phyloP scores from a whole-genome alignment of 75 land plant genomes.

The Sequoiadendron giganteum region DNA sequence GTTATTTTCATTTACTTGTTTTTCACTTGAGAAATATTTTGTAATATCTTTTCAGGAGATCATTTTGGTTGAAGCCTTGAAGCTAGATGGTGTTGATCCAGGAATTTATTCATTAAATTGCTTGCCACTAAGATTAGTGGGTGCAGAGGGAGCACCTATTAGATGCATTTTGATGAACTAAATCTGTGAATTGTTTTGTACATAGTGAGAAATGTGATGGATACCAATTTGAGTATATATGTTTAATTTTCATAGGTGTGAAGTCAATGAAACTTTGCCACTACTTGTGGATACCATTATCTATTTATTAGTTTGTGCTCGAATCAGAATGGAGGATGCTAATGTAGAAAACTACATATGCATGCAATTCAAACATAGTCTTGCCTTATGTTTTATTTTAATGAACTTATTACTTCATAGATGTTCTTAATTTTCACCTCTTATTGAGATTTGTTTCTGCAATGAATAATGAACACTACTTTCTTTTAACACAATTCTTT shows the following conservation, averaged over 20 bases:
- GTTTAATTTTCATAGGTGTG: not conserved
- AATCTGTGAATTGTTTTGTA: constrained; percentile 22
- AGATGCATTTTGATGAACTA: constrained; percentile 76
- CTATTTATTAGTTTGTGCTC: too few species aligned
- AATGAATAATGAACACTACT: not conserved
- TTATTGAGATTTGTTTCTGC: not conserved
- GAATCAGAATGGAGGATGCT: too few species aligned
- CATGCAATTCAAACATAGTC: too few species aligned
- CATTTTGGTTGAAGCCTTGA: constrained; percentile 90
- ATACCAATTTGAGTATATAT: not conserved
- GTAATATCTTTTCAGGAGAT: constrained; percentile 56
- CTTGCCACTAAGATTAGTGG: constrained; percentile 71
- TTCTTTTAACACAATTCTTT: not conserved
- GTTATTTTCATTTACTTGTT: not conserved
- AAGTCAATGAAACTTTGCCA: not conserved
- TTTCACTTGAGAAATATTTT: not conserved
- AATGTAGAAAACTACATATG: too few species aligned
- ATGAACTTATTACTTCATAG: not conserved
- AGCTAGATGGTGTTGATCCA: constrained; percentile 63
- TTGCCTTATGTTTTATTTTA: too few species aligned
- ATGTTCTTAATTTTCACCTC: not conserved
- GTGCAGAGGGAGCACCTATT: constrained; percentile 90
- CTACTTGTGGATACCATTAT: too few species aligned
- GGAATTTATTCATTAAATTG: constrained; percentile 85
- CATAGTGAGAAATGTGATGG: not conserved